Percentiles rank a stretch among this genome's conserved stretches.
phyloP scores from a whole-genome alignment of 768 basidiomycete species.

The Lactarius vividus region DNA sequence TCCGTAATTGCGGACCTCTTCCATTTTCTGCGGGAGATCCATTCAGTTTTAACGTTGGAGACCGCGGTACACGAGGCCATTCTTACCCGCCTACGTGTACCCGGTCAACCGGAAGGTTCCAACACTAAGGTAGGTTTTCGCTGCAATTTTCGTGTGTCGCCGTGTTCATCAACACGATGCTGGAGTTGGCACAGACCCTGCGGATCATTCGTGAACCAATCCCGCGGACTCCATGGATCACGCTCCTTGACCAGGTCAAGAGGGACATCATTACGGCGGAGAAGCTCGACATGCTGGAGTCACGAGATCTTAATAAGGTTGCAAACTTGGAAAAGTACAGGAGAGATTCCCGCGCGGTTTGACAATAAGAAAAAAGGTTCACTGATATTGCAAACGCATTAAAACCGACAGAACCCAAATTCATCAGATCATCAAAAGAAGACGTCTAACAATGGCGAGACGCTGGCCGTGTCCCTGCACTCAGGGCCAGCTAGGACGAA shows the following conservation, averaged over 20 bases:
- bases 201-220: constrained; percentile 51
- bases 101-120: constrained; percentile 44
- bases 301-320: constrained; percentile 8
- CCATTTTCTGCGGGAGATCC: constrained; percentile 56
- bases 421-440: background rate
- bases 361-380: constrained; percentile 1
- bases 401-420: background rate
- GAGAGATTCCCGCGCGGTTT: constrained; percentile 14
- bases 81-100: constrained; percentile 48
- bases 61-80: constrained; percentile 48
- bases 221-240: constrained; percentile 42
- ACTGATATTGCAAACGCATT: background rate
- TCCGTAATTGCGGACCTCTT: constrained; percentile 66
- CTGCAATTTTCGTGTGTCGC: background rate
- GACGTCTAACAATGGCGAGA: background rate
- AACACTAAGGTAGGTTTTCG: constrained; percentile 15
- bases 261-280: constrained; percentile 69
- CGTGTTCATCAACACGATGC: constrained; percentile 11
- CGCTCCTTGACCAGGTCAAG: constrained; percentile 54
- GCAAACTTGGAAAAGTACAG: constrained; percentile 11
- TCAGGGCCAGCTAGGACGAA: background rate
- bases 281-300: constrained; percentile 56
- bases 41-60: constrained; percentile 52
- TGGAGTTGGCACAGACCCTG: constrained; percentile 56
- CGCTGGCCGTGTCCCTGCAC: background rate